Conservation (phyloP, 192 early-diverging fungal genomes). For the Coemansia guatemalensis region DNA sequence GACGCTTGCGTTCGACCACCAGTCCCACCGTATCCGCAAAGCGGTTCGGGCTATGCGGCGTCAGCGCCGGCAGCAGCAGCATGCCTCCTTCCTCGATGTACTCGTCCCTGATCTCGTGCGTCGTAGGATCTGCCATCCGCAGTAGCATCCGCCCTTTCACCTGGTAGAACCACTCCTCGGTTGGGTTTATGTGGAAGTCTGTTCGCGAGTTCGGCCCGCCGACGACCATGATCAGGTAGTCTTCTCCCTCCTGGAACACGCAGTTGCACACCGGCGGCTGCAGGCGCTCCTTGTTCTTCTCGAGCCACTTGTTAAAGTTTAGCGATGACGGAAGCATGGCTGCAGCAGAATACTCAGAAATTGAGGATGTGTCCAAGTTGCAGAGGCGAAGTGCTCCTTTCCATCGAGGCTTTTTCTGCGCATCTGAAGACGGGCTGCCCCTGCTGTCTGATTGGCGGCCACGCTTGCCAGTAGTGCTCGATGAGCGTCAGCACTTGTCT, state of each 20-base stretch:
- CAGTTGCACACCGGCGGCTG: conserved; percentile 96
- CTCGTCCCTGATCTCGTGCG: conserved; percentile 72
- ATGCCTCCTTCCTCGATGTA: conserved; percentile 91
- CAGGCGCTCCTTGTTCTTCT: conserved; percentile 75
- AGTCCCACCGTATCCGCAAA: conserved; percentile 93
- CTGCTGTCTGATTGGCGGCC: too few species aligned
- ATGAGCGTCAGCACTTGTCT: too few species aligned
- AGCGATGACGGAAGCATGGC: conserved; percentile 69
- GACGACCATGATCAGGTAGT: conserved; percentile 91
- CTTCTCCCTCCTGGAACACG: conserved; percentile 74
- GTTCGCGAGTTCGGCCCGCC: conserved; percentile 94
- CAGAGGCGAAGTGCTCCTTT: too few species aligned
- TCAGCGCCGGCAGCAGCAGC: conserved; percentile 89
- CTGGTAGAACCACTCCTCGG: conserved; percentile 99
- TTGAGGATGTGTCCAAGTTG: too few species aligned
- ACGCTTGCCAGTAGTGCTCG: too few species aligned
- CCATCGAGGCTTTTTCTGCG: not conserved
- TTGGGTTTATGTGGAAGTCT: conserved; percentile 97
- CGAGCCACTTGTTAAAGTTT: conserved; percentile 89
- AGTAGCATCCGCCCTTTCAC: conserved; percentile 92
- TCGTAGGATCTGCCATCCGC: conserved; percentile 74
- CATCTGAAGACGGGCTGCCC: not conserved
- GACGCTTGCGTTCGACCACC: conserved; percentile 90
- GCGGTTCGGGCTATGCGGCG: conserved; percentile 94
- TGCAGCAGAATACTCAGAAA: not conserved